Conservation (phyloP, 2,329 filamentous ascomycete genomes). For the Trichoderma sp. region DNA sequence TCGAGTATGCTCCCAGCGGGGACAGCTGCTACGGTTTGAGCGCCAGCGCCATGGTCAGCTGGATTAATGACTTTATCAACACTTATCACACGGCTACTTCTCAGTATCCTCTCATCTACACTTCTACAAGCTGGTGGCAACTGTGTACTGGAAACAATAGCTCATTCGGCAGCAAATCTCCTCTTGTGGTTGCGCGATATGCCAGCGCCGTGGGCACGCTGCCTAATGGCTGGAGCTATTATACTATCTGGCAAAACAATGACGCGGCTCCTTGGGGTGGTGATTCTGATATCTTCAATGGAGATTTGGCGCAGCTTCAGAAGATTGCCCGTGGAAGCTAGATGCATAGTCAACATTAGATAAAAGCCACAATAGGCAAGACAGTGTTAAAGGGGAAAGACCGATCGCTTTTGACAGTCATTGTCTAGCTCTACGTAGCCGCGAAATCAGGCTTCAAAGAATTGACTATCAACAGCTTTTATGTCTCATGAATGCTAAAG, state of each 20-base stretch:
- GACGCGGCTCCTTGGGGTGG: slow-evolving; percentile 24
- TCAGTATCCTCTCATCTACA: slow-evolving; percentile 53
- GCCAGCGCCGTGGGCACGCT: slow-evolving; percentile 40
- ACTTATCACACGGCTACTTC: slow-evolving; percentile 46
- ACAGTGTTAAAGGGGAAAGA: not conserved
- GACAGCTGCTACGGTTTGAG: slow-evolving; percentile 46
- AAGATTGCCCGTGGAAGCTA: slow-evolving; percentile 23
- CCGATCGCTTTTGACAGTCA: not conserved
- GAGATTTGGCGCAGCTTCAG: slow-evolving; percentile 23
- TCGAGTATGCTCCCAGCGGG: slow-evolving; percentile 44
- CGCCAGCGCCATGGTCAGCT: slow-evolving; percentile 45
- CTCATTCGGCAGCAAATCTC: slow-evolving; percentile 45
- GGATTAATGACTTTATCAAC: slow-evolving; percentile 53
- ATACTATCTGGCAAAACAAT: slow-evolving; percentile 47
- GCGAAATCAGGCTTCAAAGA: not conserved
- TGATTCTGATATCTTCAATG: slow-evolving; percentile 26
- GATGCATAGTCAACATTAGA: not conserved
- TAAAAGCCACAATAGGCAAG: not conserved
- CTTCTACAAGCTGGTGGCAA: slow-evolving; percentile 52
- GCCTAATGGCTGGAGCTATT: slow-evolving; percentile 50
- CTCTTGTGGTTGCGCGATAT: slow-evolving; percentile 48
- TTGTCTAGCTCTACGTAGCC: not conserved
- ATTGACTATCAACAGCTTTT: not conserved
- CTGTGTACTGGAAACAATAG: slow-evolving; percentile 50
- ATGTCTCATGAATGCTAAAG: not conserved